These are phyloP conservation scores for Mucuna pruriens DNA, from an alignment of 306 rosid species.

Conservation along the genomic window DNA sequence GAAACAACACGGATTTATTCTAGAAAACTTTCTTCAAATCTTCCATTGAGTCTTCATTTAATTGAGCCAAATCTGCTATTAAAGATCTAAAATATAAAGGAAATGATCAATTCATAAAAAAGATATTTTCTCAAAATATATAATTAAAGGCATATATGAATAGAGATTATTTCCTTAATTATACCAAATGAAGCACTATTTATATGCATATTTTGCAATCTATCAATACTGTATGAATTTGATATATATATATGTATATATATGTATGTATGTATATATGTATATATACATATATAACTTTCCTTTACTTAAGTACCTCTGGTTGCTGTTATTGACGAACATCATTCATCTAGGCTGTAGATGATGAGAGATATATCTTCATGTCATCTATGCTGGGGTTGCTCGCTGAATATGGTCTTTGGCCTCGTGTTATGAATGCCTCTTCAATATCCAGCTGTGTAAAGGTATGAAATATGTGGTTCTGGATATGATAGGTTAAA, in stretches of 20 bases:
- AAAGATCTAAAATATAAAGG: neutral
- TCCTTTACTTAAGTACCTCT: neutral
- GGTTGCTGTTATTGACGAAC: slow-evolving; percentile 36
- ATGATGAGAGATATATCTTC: slow-evolving; percentile 86
- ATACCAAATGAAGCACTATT: neutral
- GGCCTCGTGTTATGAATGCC: slow-evolving; percentile 88
- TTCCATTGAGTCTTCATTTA: neutral
- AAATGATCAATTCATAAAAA: neutral
- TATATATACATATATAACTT: neutral
- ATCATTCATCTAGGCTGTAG: slow-evolving; percentile 60
- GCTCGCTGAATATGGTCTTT: slow-evolving; percentile 77
- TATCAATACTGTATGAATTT: neutral
- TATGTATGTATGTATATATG: no score
- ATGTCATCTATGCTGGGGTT: slow-evolving; percentile 89
- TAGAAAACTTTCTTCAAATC: neutral
- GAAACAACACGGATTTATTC: neutral
- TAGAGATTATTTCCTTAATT: neutral
- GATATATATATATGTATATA: neutral
- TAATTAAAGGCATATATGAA: neutral
- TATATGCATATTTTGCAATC: neutral
- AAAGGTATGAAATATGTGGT: slow-evolving; percentile 61
- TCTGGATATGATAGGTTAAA: slow-evolving; percentile 29
- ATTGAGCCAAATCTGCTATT: neutral
- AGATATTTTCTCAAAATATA: neutral
- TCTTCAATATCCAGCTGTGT: slow-evolving; percentile 73